Base-by-base conservation (phyloP, 1,139 yeast genomes). In the Hyphopichia buzzinii region DNA sequence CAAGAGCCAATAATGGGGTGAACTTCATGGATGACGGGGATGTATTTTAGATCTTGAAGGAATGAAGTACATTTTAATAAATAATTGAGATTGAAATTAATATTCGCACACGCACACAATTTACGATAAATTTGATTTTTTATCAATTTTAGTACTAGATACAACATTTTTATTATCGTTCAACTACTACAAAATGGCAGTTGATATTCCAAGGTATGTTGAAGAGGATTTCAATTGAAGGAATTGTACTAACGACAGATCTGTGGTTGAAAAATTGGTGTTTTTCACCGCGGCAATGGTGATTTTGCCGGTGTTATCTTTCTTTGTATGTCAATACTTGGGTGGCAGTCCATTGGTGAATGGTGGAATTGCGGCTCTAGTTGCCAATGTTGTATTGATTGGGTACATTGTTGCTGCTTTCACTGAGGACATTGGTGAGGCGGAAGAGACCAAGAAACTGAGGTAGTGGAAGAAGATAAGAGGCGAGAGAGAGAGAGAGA, bases 251-350 rank as follows among this genome's bases (percentile, higher is more conserved):
- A 34, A 34, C 30, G n/a, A 4, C 47, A 80, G 88, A 47, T 57
- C 77, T 26, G 89, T 84, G 36, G 63, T 84, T 36, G 74, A 72
- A 47, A 90, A 90, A 61, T 78, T 92, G 47, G 75, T 87, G 60
- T 74, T 86, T 51, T 90, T 88, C 74, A 88, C 97, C 10, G 87
- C 75, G 3, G 88, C 95, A 35, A 90, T 92, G 97, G 80, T 92
- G 39, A 59, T 80, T 22, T 74, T 83, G 34, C 98, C 98, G 8
- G 54, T 92, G 47, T 42, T 74, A 32, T 67, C 88, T 2, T 92
- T 92, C 62, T 92, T 90, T 60, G 44, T 71, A 7, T 62, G 77
- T 25, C 88, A 84, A 52, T 70, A 67, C 48, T 47, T 74, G 21
- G 75, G 61, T 32, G 62, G 64, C 37, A 85, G 79, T 50, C 77